Base-by-base conservation (phyloP, 805 yeast genomes). In the Yamadazyma takamatsuzukensis region DNA sequence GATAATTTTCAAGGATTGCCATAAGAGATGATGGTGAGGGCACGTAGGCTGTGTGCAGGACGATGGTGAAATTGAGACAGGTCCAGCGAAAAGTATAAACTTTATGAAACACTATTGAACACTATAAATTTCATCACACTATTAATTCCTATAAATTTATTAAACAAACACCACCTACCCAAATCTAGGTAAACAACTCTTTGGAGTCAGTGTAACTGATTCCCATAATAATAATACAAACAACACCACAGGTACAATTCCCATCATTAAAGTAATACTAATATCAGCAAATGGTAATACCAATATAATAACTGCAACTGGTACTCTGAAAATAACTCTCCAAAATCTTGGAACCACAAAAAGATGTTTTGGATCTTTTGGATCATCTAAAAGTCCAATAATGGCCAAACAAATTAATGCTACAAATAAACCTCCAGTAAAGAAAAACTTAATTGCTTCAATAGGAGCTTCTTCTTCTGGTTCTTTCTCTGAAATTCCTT, bases 361-460 rank as follows among this genome's bases (percentile, higher is more conserved):
- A 14, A 48, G 29, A 2, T 48, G 54, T 5, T 50, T 45, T 0
- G 59, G 53, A 33, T 76, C 80, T n/a, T 48, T 41, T 13, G 72
- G 60, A 29, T 56, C 57, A 47, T 76, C 81, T 1, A 64, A 33
- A 5, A 61, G 34, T 0, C 77, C 79, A 10, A 77, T 31, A 0
- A 60, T 38, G 4, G 61, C 53, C 28, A 76, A 37, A 3, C 59
- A 45, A 0, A 60, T 8, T 29, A 78, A 44, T 0, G 76, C 56
- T 3, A 74, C 59, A 32, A 70, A 62, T 1, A 78, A 40, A 2
- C 81, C 81, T 2, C 76, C 78, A 5, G 76, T 68, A 45, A 74
- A 74, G 44, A 59, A 74, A 33, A 74, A 63, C 15, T 73, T 48
- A 10, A 74, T 54, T 2, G 73, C 77, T 29, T 59, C 54, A 34